A percentile compares a stretch with the other conserved stretches of the same genome.
Evolutionary conservation across 106 monocot genomes (phyloP).

Genomic region (Dioscorea zingiberensis): DNA sequence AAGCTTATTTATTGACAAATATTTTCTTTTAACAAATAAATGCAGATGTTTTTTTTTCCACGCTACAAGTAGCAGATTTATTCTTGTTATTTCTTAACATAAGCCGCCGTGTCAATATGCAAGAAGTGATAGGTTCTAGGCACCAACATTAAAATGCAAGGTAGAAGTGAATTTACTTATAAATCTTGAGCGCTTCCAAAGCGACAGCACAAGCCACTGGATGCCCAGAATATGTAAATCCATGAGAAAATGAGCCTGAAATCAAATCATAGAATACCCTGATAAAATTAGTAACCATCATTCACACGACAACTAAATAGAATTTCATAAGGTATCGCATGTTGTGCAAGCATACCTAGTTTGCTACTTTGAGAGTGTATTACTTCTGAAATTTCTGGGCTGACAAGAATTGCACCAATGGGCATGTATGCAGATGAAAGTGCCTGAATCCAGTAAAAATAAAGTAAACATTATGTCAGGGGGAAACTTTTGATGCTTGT

Average conservation of each 20-base stretch:
- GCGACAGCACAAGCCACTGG: constrained; percentile 97
- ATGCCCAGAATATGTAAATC: constrained; percentile 98
- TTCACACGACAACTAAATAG: neutral
- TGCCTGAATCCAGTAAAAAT: constrained; percentile 41
- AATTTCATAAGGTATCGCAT: neutral
- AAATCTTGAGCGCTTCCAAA: constrained; percentile 86
- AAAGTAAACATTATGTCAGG: neutral
- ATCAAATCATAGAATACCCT: neutral
- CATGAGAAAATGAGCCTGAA: constrained; percentile 88
- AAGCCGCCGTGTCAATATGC: too few relatives aligned
- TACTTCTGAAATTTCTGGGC: constrained; percentile 90
- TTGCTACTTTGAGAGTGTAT: constrained; percentile 94
- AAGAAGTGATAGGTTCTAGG: too few relatives aligned
- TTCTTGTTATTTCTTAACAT: too few relatives aligned
- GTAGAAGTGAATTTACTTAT: constrained; percentile 33
- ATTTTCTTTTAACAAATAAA: too few relatives aligned
- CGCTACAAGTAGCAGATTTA: too few relatives aligned
- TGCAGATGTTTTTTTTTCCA: too few relatives aligned
- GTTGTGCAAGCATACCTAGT: constrained; percentile 47
- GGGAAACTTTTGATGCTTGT: neutral
- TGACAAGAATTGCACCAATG: constrained; percentile 85
- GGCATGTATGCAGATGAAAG: constrained; percentile 98
- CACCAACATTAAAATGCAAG: neutral
- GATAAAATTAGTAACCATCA: neutral
- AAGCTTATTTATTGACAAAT: too few relatives aligned